Evolutionary conservation across 768 basidiomycete genomes (phyloP), one percentile per base, ranked within the genome.

Genomic region (Tulasnella sp.): DNA sequence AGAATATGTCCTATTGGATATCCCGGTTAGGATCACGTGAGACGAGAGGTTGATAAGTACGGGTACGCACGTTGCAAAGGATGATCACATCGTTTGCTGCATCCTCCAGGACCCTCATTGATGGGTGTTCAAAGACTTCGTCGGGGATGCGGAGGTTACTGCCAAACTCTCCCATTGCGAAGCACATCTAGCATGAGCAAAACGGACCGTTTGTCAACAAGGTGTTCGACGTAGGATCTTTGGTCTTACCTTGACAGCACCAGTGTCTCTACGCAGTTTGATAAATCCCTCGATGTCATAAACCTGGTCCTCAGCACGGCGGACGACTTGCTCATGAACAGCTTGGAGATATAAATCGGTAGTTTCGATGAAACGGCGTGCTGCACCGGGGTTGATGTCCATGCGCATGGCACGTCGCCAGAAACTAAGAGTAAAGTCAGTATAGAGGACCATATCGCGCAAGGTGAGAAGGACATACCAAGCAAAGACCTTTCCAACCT

Each of bases 1-100:
- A 74, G 0, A 75, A 69, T 2, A 83, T 71, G 62, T 84, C 83
- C 83, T 84, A 56, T 12, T 17, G 4, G 3, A 57, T 8, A 32
- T 36, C 17, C 5, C 25, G 41, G 19, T 21, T 19, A 45, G 27
- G 32, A 15, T 19, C 15, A 31, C 6, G 29, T 21, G 8, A 6
- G 25, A 29, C 19, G n/a, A n/a, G 14, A 6, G 15, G 19, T 27
- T 6, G 0, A 17, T 35, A 19, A 29, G 23, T n/a, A 15, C 25
- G 39, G 45, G n/a, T n/a, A 37, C 63, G 34, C 27, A 65, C 64
- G 54, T 67, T 67, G 11, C 35, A 63, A 17, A 63, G 46, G 7
- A 62, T 54, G 14, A 60, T 57, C 34, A 65, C 29, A 50, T 67
- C 65, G 46, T 57, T 51, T 6, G 54, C 37, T 21, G 37, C 41